phyloP scores from a whole-genome alignment of 306 rosid species.

The Boehmeria nivea region DNA sequence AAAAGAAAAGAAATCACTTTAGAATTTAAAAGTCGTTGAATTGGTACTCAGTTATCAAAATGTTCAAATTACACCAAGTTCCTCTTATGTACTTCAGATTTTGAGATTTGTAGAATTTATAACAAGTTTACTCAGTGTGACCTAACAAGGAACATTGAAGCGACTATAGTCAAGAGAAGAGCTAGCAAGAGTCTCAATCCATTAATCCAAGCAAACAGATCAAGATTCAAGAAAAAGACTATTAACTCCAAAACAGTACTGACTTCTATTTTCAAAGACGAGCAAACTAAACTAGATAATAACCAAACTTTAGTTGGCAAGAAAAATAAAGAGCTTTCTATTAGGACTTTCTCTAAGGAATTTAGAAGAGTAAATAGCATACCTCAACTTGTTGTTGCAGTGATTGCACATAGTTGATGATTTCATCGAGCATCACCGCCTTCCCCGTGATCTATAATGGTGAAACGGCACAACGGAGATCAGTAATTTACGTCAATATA shows the following conservation, averaged over 20 bases:
- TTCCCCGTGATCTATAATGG: slow-evolving; percentile 99
- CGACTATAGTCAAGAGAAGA: no score
- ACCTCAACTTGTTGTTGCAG: slow-evolving; percentile 99
- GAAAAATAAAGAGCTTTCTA: neutral
- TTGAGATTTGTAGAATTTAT: no score
- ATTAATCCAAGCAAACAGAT: no score
- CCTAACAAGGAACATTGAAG: no score
- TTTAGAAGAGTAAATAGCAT: slow-evolving; percentile 18
- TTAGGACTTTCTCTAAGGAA: no score
- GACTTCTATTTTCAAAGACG: neutral
- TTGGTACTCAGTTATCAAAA: neutral
- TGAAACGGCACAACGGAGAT: no score
- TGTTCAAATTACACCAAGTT: neutral
- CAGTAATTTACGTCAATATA: neutral
- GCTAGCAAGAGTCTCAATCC: no score
- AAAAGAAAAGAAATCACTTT: slow-evolving; percentile 3
- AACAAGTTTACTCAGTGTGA: no score
- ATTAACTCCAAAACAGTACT: neutral
- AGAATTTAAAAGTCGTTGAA: neutral
- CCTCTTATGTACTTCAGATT: no score
- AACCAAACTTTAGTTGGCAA: neutral
- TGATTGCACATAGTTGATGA: slow-evolving; percentile 94
- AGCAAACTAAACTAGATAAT: neutral
- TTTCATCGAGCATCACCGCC: slow-evolving; percentile 99
- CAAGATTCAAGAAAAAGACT: no score